These are phyloP conservation scores for Pleurotus citrinopileatus DNA, from an alignment of 768 basidiomycete species.

Conservation along the genomic window DNA sequence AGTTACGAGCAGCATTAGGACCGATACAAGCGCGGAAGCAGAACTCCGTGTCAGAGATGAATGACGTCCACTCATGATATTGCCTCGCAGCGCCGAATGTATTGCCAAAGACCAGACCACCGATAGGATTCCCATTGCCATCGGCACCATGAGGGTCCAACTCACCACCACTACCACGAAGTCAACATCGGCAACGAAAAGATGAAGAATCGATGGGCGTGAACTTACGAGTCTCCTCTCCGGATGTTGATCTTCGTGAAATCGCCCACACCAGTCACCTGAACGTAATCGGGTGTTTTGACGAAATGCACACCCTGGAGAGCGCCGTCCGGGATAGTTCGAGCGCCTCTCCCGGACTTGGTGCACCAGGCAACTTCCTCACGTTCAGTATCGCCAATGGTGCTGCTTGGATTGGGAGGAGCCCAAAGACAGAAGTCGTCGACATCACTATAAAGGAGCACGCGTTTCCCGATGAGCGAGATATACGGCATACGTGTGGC, in stretches of 20 bases:
- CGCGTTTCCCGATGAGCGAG: neutral
- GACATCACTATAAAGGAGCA: slow-evolving; percentile 1
- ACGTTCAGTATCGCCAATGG: slow-evolving; percentile 13
- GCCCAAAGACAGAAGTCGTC: slow-evolving; percentile 15
- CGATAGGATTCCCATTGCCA: slow-evolving; percentile 25
- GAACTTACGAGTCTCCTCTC: slow-evolving; percentile 37
- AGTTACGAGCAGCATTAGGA: slow-evolving; percentile 52
- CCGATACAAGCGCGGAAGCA: slow-evolving; percentile 78
- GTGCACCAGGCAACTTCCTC: slow-evolving; percentile 13
- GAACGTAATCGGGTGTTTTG: slow-evolving; percentile 59
- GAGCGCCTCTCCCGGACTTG: slow-evolving; percentile 32
- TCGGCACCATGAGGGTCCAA: slow-evolving; percentile 57
- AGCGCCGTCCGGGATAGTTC: slow-evolving; percentile 42
- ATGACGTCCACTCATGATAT: slow-evolving; percentile 84
- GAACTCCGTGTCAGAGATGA: slow-evolving; percentile 66
- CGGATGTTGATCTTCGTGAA: slow-evolving; percentile 59
- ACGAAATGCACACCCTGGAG: slow-evolving; percentile 33
- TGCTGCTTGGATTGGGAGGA: slow-evolving; percentile 9
- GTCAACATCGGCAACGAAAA: neutral
- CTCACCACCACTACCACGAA: slow-evolving; percentile 20
- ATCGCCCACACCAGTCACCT: slow-evolving; percentile 58
- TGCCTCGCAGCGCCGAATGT: slow-evolving; percentile 39
- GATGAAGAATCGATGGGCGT: slow-evolving; percentile 17
- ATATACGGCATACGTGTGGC: neutral
- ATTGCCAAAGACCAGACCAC: slow-evolving; percentile 16